phyloP scores from a whole-genome alignment of 176 grass and related monocot genomes.

The Musa troglodytarum region DNA sequence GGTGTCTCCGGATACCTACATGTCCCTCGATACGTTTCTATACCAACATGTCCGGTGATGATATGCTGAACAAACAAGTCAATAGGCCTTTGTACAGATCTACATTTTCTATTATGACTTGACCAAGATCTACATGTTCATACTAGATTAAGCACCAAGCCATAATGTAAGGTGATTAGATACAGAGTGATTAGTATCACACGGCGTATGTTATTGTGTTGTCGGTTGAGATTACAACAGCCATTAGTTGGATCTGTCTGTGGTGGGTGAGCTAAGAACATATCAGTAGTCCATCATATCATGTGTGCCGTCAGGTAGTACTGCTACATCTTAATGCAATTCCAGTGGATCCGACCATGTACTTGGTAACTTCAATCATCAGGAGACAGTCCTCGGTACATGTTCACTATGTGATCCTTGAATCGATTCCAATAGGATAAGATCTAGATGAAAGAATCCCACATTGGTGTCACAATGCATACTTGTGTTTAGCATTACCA shows the following conservation, averaged over 20 bases:
- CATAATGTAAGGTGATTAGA: neutral
- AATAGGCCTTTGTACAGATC: neutral
- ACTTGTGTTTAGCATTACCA: neutral
- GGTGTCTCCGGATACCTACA: conserved; percentile 26
- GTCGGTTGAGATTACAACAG: conserved; percentile 30
- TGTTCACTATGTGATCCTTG: neutral
- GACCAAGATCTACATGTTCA: neutral
- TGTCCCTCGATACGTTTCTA: neutral
- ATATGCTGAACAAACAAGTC: neutral
- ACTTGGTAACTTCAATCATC: conserved; percentile 4
- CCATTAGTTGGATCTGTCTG: conserved; percentile 40
- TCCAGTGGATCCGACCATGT: conserved; percentile 1
- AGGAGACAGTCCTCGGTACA: neutral
- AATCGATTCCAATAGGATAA: neutral
- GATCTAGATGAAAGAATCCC: no score
- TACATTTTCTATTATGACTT: neutral
- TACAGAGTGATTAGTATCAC: conserved; percentile 47
- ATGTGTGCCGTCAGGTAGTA: neutral
- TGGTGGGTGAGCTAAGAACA: neutral
- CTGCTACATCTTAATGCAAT: neutral
- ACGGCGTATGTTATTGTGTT: conserved; percentile 5
- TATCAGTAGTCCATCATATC: neutral
- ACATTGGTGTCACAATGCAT: no score
- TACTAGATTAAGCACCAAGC: neutral
- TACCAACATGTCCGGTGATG: neutral